phyloP scores from a whole-genome alignment of 169 alveolate genomes.

The Cryptosporidium xiaoi region DNA sequence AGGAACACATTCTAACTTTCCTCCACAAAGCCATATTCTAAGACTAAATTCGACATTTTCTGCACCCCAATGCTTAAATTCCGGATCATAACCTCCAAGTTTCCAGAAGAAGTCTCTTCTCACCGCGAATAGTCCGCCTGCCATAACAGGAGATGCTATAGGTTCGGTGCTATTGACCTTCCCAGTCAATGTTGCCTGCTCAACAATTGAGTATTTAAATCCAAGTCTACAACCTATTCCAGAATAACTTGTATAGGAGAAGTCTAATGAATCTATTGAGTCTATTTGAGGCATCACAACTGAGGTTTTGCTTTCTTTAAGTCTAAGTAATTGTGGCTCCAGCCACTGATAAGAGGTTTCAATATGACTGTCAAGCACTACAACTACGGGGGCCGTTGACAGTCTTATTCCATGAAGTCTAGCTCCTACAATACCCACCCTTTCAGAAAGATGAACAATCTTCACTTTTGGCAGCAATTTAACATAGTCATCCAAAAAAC shows the following conservation, averaged over 20 bases:
- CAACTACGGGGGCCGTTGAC: conserved; percentile 76
- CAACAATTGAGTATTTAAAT: conserved; percentile 76
- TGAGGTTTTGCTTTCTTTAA: conserved; percentile 72
- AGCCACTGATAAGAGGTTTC: conserved; percentile 78
- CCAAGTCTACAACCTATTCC: conserved; percentile 78
- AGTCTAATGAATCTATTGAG: conserved; percentile 63
- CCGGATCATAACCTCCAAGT: conserved; percentile 80
- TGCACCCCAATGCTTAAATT: conserved; percentile 78
- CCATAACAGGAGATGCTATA: conserved; percentile 77
- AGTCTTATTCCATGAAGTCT: conserved; percentile 73
- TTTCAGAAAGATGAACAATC: conserved; percentile 31
- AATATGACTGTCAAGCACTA: conserved; percentile 77
- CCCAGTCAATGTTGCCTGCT: conserved; percentile 75
- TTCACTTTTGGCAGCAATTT: conserved; percentile 69
- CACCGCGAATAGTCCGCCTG: conserved; percentile 80
- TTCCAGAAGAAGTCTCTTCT: conserved; percentile 73
- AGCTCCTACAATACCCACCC: conserved; percentile 77
- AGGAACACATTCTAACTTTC: conserved; percentile 72
- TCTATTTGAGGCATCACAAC: conserved; percentile 77
- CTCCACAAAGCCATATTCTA: conserved; percentile 80
- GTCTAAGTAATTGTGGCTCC: conserved; percentile 76
- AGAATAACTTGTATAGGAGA: conserved; percentile 40
- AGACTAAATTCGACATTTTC: conserved; percentile 76
- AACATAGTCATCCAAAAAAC: conserved; percentile 74
- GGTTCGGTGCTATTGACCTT: conserved; percentile 59